Conservation (phyloP, 352 stramenopile species). For the Globisporangium sylvaticum region DNA sequence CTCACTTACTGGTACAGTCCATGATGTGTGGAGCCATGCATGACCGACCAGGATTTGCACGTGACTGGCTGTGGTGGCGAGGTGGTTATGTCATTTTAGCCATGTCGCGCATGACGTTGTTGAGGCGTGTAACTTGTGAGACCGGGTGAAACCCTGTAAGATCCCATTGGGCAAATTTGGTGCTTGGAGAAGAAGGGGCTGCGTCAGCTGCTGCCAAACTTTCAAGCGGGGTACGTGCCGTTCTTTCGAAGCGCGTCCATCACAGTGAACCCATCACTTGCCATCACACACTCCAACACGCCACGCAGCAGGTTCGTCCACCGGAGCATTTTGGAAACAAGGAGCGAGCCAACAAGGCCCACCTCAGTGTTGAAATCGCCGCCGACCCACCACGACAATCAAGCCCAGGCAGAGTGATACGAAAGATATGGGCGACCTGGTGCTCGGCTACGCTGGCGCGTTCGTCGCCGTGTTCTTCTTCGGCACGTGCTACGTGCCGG, state of each 20-base stretch:
- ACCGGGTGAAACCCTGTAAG: too few species aligned
- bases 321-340: background rate
- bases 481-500: conserved; percentile 79
- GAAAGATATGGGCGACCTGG: conserved; percentile 22
- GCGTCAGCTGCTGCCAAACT: conserved; percentile 1
- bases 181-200: background rate
- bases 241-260: background rate
- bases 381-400: background rate
- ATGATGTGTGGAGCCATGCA: too few species aligned
- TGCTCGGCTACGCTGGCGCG: conserved; percentile 55
- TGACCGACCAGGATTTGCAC: too few species aligned
- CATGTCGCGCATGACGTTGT: too few species aligned
- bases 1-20: too few species aligned
- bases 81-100: too few species aligned
- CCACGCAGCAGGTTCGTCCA: background rate
- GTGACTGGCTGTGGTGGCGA: too few species aligned
- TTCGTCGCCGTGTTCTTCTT: conserved; percentile 82
- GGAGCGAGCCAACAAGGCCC: background rate
- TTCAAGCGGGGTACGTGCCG: background rate
- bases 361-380: conserved; percentile 1
- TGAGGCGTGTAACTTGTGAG: too few species aligned
- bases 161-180: too few species aligned
- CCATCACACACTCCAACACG: too few species aligned
- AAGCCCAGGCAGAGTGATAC: background rate
- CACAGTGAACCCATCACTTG: background rate